Percentiles rank a stretch among this genome's conserved stretches.
Evolutionary conservation across 805 yeast genomes (phyloP).

Genomic region (Saccharomycopsis selenospora): DNA sequence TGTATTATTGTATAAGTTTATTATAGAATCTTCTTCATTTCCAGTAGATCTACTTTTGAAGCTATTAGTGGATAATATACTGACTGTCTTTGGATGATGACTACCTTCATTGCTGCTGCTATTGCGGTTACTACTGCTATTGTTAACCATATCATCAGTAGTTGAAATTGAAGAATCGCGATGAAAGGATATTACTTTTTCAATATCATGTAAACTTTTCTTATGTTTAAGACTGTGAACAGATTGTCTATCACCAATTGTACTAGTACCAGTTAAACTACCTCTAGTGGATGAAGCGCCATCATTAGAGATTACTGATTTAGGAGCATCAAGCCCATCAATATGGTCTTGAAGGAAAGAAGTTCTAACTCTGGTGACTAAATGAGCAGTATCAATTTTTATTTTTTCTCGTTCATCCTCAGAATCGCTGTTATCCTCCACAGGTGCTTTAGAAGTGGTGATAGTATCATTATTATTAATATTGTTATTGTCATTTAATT

Average conservation of each 20-base stretch:
- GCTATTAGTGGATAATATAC: too few relatives aligned
- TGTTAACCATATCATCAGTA: neutral
- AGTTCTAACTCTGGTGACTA: conserved; percentile 9
- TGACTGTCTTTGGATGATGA: too few relatives aligned
- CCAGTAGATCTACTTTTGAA: too few relatives aligned
- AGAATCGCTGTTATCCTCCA: too few relatives aligned
- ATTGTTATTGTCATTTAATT: too few relatives aligned
- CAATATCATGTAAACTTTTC: neutral
- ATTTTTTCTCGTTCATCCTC: conserved; percentile 61
- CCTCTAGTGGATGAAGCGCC: neutral
- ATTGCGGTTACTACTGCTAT: neutral
- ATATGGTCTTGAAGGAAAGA: neutral
- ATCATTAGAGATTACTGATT: neutral
- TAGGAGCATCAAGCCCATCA: neutral
- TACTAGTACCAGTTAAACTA: neutral
- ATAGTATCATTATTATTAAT: too few relatives aligned
- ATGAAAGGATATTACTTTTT: neutral
- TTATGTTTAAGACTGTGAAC: neutral
- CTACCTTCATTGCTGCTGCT: too few relatives aligned
- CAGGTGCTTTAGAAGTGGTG: too few relatives aligned
- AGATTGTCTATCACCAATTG: neutral
- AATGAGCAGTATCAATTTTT: neutral
- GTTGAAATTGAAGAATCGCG: neutral
- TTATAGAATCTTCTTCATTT: conserved; percentile 13
- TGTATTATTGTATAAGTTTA: conserved; percentile 19